A percentile compares a stretch with the other conserved stretches of the same genome.
phyloP scores from a whole-genome alignment of 345 rosid genomes.

The Erodium maritimum region DNA sequence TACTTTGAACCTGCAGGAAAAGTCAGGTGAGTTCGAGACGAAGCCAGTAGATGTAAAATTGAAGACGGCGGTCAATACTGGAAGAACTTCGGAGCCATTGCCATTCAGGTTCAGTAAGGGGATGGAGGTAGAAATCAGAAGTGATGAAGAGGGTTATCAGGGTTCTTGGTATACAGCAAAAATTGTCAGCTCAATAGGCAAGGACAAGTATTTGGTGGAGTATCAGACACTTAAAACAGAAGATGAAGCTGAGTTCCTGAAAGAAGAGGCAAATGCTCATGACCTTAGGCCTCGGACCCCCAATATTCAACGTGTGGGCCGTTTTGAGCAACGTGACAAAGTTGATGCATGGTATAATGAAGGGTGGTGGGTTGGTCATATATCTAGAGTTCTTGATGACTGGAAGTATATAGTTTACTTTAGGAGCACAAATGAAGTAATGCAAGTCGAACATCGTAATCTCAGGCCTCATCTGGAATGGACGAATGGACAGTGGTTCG shows the following conservation, averaged over 20 bases:
- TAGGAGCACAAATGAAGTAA: constrained; percentile 16
- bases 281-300: constrained; percentile 37
- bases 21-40: too few species aligned
- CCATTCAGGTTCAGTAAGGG: constrained; percentile 12
- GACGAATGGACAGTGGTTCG: constrained; percentile 27
- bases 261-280: constrained; percentile 21
- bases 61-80: not conserved
- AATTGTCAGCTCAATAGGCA: constrained; percentile 4
- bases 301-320: constrained; percentile 1
- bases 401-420: constrained; percentile 29
- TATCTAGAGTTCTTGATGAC: constrained; percentile 9
- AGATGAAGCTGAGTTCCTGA: constrained; percentile 23
- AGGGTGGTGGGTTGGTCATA: constrained; percentile 41
- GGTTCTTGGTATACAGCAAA: constrained; percentile 28
- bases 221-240: constrained; percentile 23
- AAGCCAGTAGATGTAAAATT: too few species aligned
- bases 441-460: constrained; percentile 27
- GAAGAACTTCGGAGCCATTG: not conserved
- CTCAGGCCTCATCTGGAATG: constrained; percentile 47
- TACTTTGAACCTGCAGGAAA: too few species aligned
- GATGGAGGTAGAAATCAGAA: constrained; percentile 23
- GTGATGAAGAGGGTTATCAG: constrained; percentile 24
- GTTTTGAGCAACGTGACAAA: constrained; percentile 9
- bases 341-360: constrained; percentile 50
- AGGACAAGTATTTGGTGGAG: constrained; percentile 16